A percentile compares a stretch with the other conserved stretches of the same genome.
These are phyloP conservation scores for Wickerhamomyces pijperi DNA, from an alignment of 805 yeast species.

Conservation along the genomic window DNA sequence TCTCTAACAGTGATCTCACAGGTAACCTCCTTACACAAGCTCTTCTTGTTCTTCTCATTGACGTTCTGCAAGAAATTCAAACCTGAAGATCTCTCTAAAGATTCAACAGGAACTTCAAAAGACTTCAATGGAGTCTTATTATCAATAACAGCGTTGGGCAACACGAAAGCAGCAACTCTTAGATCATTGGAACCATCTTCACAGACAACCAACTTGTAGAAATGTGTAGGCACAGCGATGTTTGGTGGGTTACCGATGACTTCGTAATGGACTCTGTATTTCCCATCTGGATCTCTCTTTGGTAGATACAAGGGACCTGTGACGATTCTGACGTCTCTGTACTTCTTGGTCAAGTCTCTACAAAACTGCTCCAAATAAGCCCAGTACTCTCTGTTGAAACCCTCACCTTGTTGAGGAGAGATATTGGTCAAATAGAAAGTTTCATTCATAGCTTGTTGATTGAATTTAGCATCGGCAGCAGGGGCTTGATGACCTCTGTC, in stretches of 20 bases:
- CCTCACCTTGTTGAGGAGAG: slow-evolving; percentile 96
- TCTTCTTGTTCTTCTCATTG: slow-evolving; percentile 42
- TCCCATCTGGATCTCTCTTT: slow-evolving; percentile 63
- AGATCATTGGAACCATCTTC: slow-evolving; percentile 43
- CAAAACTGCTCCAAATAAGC: slow-evolving; percentile 90
- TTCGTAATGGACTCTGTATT: slow-evolving; percentile 76
- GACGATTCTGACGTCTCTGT: slow-evolving; percentile 69
- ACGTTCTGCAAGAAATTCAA: slow-evolving; percentile 65
- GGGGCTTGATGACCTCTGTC: slow-evolving; percentile 98
- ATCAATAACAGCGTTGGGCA: slow-evolving; percentile 77
- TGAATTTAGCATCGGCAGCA: slow-evolving; percentile 92
- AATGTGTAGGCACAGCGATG: slow-evolving; percentile 96
- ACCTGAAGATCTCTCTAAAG: slow-evolving; percentile 81
- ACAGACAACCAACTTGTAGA: slow-evolving; percentile 82
- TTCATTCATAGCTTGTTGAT: slow-evolving; percentile 89
- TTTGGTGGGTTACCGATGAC: slow-evolving; percentile 95
- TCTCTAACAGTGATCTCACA: slow-evolving; percentile 80
- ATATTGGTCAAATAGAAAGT: slow-evolving; percentile 85
- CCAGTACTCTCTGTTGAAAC: slow-evolving; percentile 97
- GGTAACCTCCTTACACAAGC: slow-evolving; percentile 67
- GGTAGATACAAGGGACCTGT: slow-evolving; percentile 94
- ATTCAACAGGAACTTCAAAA: slow-evolving; percentile 84
- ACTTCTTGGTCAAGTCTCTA: slow-evolving; percentile 62
- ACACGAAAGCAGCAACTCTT: slow-evolving; percentile 84
- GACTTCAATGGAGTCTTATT: slow-evolving; percentile 59